Percentiles rank a stretch among this genome's conserved stretches.
phyloP scores from a whole-genome alignment of 2,329 filamentous ascomycete species.

The Akanthomyces uredinophilus region DNA sequence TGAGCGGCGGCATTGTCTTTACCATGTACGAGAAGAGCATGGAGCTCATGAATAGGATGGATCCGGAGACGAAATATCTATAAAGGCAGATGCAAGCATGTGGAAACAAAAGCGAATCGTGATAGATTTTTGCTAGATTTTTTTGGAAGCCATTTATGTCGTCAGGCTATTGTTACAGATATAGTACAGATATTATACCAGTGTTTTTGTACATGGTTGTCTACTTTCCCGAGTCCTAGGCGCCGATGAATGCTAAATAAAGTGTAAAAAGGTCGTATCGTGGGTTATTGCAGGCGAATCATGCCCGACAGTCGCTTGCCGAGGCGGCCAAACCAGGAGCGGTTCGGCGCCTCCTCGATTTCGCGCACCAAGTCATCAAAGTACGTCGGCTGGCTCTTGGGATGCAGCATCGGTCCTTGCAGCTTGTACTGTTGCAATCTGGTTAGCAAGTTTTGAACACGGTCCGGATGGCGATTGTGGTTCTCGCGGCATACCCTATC shows the following conservation, averaged over 20 bases:
- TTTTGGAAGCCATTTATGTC: neutral
- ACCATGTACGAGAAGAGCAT: conserved; percentile 98
- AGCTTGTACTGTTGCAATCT: conserved; percentile 30
- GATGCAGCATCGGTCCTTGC: conserved; percentile 47
- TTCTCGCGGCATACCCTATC: conserved; percentile 40
- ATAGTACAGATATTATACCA: conserved; percentile 12
- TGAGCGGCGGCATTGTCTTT: conserved; percentile 96
- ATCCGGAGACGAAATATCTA: conserved; percentile 81
- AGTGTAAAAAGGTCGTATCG: neutral
- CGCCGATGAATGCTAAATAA: conserved; percentile 10
- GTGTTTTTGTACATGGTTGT: neutral
- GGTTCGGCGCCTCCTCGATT: conserved; percentile 56
- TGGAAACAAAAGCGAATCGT: neutral
- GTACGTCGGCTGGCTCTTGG: conserved; percentile 59
- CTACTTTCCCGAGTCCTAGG: neutral
- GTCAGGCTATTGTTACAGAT: conserved; percentile 12
- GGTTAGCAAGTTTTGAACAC: conserved; percentile 10
- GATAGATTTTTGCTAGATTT: neutral
- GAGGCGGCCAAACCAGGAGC: conserved; percentile 48
- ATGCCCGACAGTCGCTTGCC: conserved; percentile 53
- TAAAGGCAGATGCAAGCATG: conserved; percentile 31
- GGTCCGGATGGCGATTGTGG: no score
- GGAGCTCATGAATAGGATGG: conserved; percentile 72
- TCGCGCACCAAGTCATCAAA: conserved; percentile 57
- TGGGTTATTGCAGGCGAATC: conserved; percentile 49